Evolutionary conservation across 805 yeast species (phyloP), one percentile per base, ranked within the genome.

Genomic region (Saccharomycopsis fodiens): DNA sequence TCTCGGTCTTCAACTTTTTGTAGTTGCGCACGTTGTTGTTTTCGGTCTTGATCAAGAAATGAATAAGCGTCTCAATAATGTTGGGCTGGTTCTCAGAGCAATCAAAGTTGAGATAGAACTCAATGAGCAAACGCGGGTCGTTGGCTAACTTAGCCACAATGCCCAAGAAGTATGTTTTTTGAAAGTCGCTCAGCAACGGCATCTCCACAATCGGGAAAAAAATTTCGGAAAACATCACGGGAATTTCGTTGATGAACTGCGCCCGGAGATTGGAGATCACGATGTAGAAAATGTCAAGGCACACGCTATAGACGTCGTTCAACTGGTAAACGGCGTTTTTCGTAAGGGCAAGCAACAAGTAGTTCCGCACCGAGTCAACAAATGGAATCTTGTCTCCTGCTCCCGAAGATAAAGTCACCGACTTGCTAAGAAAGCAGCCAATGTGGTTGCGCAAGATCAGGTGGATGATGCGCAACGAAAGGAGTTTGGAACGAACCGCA

Each of bases 201-300:
- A 93, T 76, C 58, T 91, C 97, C 39, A 93, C 76, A 36, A 94
- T 86, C 2, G 97, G 96, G 64, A 93, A 84, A 61, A 93, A 93
- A 44, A 91, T 86, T 57, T 93, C 97, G 38, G 81, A 83, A 67
- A 89, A 76, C 58, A 94, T 85, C 0, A 94, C 96, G 1, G 96
- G 96, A 38, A 93, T 85, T 60, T 93, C 98, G 54, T 83, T 75
- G 63, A 89, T 91, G 68, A 93, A 88, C 55, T 85, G 93, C 12
- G 83, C 74, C 59, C 98, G 78, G 55, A 94, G 67, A 55, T 87
- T 84, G 20, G 88, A 77, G 35, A 91, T 70, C 54, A 93, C 69
- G 35, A 91, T 67, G 96, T 96, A 93, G 67, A 88, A 88, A 15
- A 94, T 89, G 63, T 93, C 97, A 35, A 91, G 72, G 3, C 95